phyloP scores from a whole-genome alignment of 2,329 filamentous ascomycete species.

The Trichophyton verrucosum region DNA sequence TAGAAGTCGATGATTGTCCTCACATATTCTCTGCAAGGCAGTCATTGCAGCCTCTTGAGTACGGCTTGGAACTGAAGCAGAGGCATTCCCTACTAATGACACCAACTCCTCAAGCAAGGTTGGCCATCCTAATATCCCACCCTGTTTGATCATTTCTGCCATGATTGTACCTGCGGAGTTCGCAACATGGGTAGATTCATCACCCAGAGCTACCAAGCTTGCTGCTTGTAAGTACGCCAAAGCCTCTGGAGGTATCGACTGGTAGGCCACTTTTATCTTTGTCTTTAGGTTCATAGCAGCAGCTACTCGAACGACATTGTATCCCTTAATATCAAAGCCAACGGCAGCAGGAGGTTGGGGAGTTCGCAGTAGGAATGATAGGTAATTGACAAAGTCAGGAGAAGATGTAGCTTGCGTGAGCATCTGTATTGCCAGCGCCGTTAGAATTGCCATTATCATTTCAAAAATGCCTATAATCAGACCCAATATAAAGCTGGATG shows the following conservation, averaged over 20 bases:
- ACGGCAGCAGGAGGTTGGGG: slow-evolving; percentile 43
- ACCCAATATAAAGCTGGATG: background rate
- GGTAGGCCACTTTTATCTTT: slow-evolving; percentile 65
- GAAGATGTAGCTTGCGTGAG: slow-evolving; percentile 76
- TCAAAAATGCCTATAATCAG: background rate
- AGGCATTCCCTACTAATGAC: slow-evolving; percentile 60
- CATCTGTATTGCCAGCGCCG: slow-evolving; percentile 50
- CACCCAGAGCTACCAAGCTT: slow-evolving; percentile 66
- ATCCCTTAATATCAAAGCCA: slow-evolving; percentile 51
- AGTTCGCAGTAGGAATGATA: slow-evolving; percentile 78
- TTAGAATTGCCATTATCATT: background rate
- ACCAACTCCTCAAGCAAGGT: slow-evolving; percentile 76
- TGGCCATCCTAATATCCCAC: slow-evolving; percentile 81
- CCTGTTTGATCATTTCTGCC: slow-evolving; percentile 75
- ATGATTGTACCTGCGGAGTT: slow-evolving; percentile 87
- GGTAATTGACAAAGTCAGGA: slow-evolving; percentile 94
- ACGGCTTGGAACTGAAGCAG: slow-evolving; percentile 53
- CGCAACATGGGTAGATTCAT: slow-evolving; percentile 69
- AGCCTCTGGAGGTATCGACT: slow-evolving; percentile 60
- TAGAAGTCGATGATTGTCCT: slow-evolving; percentile 79
- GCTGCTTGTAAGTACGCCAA: slow-evolving; percentile 67
- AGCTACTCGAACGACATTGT: slow-evolving; percentile 64
- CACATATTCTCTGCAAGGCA: slow-evolving; percentile 87
- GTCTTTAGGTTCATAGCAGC: slow-evolving; percentile 95
- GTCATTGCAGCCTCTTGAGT: slow-evolving; percentile 90